Percentiles rank a stretch among this genome's conserved stretches.
Conservation (phyloP, 139 green algal species). For the Parachlorella kessleri region DNA sequence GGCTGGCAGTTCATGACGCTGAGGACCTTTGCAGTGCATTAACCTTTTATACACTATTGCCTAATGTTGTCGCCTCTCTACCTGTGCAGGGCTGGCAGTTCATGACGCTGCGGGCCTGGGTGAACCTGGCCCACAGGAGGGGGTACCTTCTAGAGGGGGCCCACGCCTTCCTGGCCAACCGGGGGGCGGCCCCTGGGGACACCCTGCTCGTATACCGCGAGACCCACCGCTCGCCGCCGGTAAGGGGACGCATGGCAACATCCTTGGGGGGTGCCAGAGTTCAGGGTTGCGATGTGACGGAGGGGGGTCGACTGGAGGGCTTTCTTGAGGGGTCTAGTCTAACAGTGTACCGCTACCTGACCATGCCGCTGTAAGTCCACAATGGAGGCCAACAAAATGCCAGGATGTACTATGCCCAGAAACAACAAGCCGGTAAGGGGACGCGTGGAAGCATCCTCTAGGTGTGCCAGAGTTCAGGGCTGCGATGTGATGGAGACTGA, state of each 20-base stretch:
- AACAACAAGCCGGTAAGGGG: neutral
- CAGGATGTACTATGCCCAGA: neutral
- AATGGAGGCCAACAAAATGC: neutral
- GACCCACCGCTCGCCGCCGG: slow-evolving; percentile 13
- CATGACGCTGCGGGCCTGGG: slow-evolving; percentile 34
- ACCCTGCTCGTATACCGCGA: slow-evolving; percentile 35
- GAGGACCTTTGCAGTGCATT: no score
- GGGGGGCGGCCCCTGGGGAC: slow-evolving; percentile 31
- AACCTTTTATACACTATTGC: no score
- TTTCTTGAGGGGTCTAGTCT: neutral
- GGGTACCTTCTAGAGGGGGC: slow-evolving; percentile 50
- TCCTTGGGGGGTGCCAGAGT: neutral
- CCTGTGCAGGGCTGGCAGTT: slow-evolving; percentile 35
- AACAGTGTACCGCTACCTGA: neutral
- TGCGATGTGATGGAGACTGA: no score
- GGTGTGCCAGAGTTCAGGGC: no score
- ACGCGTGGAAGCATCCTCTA: no score
- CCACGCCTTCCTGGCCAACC: slow-evolving; percentile 14
- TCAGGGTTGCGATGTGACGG: neutral
- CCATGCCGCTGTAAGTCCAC: neutral
- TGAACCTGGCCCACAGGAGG: slow-evolving; percentile 27
- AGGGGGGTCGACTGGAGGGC: neutral
- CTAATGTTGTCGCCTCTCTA: no score
- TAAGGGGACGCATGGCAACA: no score
- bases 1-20: no score